Percentiles rank a stretch among this genome's conserved stretches.
phyloP scores from a whole-genome alignment of 108 stramenopile genomes.

The Mediolabrus comicus region DNA sequence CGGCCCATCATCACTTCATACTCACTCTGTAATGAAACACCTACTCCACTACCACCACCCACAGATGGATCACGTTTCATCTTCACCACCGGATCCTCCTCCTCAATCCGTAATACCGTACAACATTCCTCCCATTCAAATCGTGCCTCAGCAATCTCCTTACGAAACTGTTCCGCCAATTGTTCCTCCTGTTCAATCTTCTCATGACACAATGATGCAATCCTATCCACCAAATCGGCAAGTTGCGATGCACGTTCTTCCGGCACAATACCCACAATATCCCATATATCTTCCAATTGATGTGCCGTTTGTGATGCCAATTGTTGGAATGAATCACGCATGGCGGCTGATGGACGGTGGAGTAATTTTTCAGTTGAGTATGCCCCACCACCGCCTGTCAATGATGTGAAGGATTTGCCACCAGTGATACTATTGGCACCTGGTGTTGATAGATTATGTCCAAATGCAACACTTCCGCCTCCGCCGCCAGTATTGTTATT shows the following conservation, averaged over 20 bases:
- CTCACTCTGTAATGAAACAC: conserved; percentile 57
- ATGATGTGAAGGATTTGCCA: not conserved
- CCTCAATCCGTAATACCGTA: conserved; percentile 49
- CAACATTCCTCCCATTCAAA: conserved; percentile 52
- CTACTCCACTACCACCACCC: not conserved
- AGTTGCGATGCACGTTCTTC: conserved; percentile 80
- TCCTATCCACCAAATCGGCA: conserved; percentile 61
- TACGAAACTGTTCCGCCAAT: conserved; percentile 79
- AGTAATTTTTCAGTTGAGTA: not conserved
- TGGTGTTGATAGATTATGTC: not conserved
- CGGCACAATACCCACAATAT: conserved; percentile 77
- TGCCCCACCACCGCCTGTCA: not conserved
- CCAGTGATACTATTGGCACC: not conserved
- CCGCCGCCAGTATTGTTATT: not conserved
- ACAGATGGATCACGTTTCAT: conserved; percentile 43
- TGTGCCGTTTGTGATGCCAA: conserved; percentile 64
- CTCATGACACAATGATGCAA: conserved; percentile 63
- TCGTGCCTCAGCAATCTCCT: conserved; percentile 66
- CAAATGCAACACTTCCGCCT: not conserved
- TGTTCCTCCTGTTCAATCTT: conserved; percentile 71
- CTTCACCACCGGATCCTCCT: conserved; percentile 18
- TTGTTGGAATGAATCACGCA: conserved; percentile 22
- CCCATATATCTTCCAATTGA: conserved; percentile 78
- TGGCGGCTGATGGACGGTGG: conserved; percentile 21
- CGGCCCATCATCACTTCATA: conserved; percentile 58